Conservation (phyloP, 441 rosid genomes). For the Aleurites moluccanus region DNA sequence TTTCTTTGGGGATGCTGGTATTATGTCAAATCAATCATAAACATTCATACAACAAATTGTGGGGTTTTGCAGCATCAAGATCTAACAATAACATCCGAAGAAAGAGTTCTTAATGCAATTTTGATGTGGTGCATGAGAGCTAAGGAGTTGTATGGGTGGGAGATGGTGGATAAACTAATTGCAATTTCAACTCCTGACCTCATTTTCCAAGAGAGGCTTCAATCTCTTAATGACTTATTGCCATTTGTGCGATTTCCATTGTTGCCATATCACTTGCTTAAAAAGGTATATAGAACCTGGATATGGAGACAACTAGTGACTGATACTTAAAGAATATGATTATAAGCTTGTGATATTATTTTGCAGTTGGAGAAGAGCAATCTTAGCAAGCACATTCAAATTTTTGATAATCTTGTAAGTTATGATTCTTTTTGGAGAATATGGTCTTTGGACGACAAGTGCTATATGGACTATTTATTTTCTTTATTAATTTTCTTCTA, state of each 20-base stretch:
- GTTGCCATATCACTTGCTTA: constrained; percentile 62
- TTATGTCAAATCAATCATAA: not conserved
- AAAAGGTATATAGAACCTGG: constrained; percentile 51
- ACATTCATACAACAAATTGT: constrained; percentile 29
- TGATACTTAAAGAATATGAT: constrained; percentile 10
- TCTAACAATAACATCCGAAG: constrained; percentile 92
- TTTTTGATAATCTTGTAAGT: constrained; percentile 68
- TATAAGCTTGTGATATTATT: constrained; percentile 27
- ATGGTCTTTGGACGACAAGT: constrained; percentile 5
- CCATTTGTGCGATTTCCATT: constrained; percentile 84
- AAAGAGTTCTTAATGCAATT: constrained; percentile 86
- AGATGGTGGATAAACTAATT: constrained; percentile 57
- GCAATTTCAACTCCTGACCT: constrained; percentile 40
- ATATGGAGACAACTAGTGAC: constrained; percentile 13
- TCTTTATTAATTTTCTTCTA: constrained; percentile 12
- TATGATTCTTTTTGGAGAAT: constrained; percentile 8
- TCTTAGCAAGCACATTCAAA: constrained; percentile 45
- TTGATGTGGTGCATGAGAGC: constrained; percentile 88
- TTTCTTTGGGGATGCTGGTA: constrained; percentile 17
- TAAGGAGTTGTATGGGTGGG: constrained; percentile 67
- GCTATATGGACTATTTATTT: not conserved
- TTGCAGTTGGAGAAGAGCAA: constrained; percentile 77
- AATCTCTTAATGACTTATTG: constrained; percentile 52
- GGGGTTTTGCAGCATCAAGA: constrained; percentile 82
- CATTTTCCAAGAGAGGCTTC: constrained; percentile 69